Conservation (phyloP, 2,329 filamentous ascomycete genomes). For the Venturia nashicola region DNA sequence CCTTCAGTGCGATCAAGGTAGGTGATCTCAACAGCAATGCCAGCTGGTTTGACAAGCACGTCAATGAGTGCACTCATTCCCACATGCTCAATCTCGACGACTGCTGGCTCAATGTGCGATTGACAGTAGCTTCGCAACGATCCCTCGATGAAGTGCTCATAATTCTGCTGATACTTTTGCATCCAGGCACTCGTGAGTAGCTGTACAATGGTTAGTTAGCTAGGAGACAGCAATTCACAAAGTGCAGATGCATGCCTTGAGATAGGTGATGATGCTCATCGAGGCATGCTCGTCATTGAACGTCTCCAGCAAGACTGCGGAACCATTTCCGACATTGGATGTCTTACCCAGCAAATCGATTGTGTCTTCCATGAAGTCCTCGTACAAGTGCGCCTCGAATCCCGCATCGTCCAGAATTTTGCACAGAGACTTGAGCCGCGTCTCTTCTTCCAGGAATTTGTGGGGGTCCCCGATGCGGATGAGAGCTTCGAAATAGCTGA, state of each 20-base stretch:
- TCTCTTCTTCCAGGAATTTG: constrained; percentile 57
- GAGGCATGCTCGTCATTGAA: constrained; percentile 65
- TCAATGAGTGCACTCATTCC: constrained; percentile 67
- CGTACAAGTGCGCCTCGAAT: constrained; percentile 56
- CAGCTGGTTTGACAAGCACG: constrained; percentile 65
- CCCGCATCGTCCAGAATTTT: constrained; percentile 58
- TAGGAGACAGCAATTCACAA: constrained; percentile 11
- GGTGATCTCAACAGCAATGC: constrained; percentile 72
- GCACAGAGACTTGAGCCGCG: constrained; percentile 59
- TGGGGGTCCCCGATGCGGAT: constrained; percentile 52
- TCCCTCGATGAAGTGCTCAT: constrained; percentile 55
- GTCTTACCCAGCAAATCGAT: constrained; percentile 55
- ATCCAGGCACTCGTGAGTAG: constrained; percentile 77
- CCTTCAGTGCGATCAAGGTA: constrained; percentile 83
- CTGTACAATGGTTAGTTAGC: constrained; percentile 28
- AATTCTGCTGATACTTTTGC: constrained; percentile 58
- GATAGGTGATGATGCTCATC: constrained; percentile 74
- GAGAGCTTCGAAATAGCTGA: constrained; percentile 83
- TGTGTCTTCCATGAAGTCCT: constrained; percentile 74
- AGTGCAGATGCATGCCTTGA: constrained; percentile 36
- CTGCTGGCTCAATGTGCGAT: constrained; percentile 58
- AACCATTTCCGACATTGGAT: constrained; percentile 46
- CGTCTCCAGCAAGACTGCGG: constrained; percentile 43
- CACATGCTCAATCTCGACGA: constrained; percentile 84
- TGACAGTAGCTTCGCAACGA: constrained; percentile 57